Conservation (phyloP, 768 basidiomycete genomes). For the Auricularia heimuer region DNA sequence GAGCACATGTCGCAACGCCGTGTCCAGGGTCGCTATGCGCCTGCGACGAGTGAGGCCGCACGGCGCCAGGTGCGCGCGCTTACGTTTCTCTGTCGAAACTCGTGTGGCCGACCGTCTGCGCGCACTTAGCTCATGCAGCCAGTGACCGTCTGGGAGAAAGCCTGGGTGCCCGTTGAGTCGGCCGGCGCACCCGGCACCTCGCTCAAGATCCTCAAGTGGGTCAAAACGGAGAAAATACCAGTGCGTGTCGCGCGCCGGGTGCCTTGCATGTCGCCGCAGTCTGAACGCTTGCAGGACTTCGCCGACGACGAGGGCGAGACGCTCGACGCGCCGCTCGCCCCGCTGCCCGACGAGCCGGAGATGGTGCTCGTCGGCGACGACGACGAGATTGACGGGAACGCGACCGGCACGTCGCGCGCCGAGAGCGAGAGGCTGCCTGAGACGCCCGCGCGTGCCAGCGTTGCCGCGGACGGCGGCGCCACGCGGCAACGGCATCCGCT, state of each 20-base stretch:
- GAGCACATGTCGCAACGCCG: neutral
- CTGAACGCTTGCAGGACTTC: conserved; percentile 50
- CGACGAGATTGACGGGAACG: conserved; percentile 64
- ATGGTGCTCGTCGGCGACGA: conserved; percentile 53
- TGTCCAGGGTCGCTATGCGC: neutral
- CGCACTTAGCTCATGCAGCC: conserved; percentile 64
- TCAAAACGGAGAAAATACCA: conserved; percentile 69
- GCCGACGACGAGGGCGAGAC: conserved; percentile 72
- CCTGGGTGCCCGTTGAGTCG: conserved; percentile 53
- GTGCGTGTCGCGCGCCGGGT: conserved; percentile 28
- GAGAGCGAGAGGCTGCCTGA: conserved; percentile 26
- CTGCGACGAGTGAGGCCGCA: conserved; percentile 69
- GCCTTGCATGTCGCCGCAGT: neutral
- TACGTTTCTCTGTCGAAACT: conserved; percentile 15
- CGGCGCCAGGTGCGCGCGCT: conserved; percentile 34
- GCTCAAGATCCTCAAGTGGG: conserved; percentile 67
- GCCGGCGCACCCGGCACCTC: conserved; percentile 40
- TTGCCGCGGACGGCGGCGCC: conserved; percentile 46
- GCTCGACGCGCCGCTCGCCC: conserved; percentile 66
- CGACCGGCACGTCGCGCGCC: conserved; percentile 22
- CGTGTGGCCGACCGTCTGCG: no score
- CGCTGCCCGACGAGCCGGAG: conserved; percentile 61
- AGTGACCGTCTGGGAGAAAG: conserved; percentile 79
- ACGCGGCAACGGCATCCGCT: conserved; percentile 58
- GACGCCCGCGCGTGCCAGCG: conserved; percentile 30